These are phyloP conservation scores for Secale cereale DNA, from an alignment of 176 grass and related monocot genomes.

Conservation along the genomic window DNA sequence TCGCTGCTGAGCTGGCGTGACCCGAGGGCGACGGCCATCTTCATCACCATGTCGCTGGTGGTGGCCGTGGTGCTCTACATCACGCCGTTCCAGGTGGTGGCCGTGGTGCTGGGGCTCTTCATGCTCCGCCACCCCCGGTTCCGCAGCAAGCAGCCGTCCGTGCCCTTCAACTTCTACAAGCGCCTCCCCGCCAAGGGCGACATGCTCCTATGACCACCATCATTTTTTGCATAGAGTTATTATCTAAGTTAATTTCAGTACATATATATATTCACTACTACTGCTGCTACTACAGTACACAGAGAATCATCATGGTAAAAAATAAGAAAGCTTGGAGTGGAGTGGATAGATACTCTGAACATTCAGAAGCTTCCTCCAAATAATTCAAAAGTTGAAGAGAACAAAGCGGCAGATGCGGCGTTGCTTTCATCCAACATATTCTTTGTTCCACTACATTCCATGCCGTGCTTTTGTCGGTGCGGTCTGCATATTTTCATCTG, in stretches of 20 bases:
- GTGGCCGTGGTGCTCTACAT: not conserved
- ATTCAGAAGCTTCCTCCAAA: not conserved
- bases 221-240: too few relatives aligned
- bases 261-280: too few relatives aligned
- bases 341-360: not conserved
- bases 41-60: not conserved
- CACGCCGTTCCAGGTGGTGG: not conserved
- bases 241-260: too few relatives aligned
- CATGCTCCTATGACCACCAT: not conserved
- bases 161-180: not conserved
- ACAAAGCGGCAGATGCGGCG: not conserved
- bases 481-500: not conserved
- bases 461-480: not conserved
- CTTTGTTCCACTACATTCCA: not conserved
- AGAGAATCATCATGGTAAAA: too few relatives aligned
- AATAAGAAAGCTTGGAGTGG: not conserved
- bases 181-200: not conserved
- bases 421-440: not conserved
- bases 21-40: slow-evolving; percentile 47
- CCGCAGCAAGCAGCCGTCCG: not conserved
- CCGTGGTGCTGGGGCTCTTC: not conserved
- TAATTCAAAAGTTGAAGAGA: not conserved
- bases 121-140: not conserved
- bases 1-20: slow-evolving; percentile 74
- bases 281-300: too few relatives aligned